These are phyloP conservation scores for Teratosphaeria pseudoeucalypti DNA, from an alignment of 2,329 filamentous ascomycete genomes.

Conservation along the genomic window DNA sequence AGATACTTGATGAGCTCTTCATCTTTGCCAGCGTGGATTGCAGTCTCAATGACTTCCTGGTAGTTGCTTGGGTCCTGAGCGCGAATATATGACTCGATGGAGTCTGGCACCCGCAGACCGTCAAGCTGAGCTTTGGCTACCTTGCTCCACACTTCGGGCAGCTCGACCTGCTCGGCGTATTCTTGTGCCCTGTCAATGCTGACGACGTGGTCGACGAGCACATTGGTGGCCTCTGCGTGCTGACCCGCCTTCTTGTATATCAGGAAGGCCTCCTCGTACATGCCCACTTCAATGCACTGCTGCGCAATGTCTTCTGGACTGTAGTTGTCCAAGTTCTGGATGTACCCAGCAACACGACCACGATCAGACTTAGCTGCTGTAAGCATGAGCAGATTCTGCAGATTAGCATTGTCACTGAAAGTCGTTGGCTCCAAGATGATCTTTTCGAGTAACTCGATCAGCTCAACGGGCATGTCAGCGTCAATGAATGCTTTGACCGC, in stretches of 20 bases:
- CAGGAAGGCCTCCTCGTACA: slow-evolving; percentile 94
- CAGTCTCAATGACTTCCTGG: slow-evolving; percentile 89
- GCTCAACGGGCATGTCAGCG: slow-evolving; percentile 80
- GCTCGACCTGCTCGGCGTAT: slow-evolving; percentile 87
- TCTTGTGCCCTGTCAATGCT: slow-evolving; percentile 95
- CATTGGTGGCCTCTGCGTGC: slow-evolving; percentile 75
- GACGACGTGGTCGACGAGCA: slow-evolving; percentile 91
- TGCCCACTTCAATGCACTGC: slow-evolving; percentile 86
- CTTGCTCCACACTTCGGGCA: slow-evolving; percentile 94
- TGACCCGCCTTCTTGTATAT: slow-evolving; percentile 97
- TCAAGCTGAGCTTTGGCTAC: slow-evolving; percentile 97
- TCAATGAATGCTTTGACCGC: slow-evolving; percentile 89
- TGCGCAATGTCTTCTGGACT: slow-evolving; percentile 85
- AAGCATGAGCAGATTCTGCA: slow-evolving; percentile 93
- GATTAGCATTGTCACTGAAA: slow-evolving; percentile 92
- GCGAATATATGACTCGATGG: slow-evolving; percentile 95
- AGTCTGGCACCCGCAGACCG: slow-evolving; percentile 81
- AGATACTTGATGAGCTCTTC: slow-evolving; percentile 95
- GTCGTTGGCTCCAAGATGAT: slow-evolving; percentile 98
- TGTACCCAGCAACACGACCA: slow-evolving; percentile 88
- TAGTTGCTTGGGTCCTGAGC: slow-evolving; percentile 89
- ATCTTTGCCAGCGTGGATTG: slow-evolving; percentile 90
- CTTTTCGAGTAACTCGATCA: slow-evolving; percentile 97
- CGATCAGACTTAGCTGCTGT: slow-evolving; percentile 97
- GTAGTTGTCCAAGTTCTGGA: slow-evolving; percentile 81